Percentiles rank a stretch among this genome's conserved stretches.
phyloP scores from a whole-genome alignment of 202 grass and related monocot genomes.

The Schoenoplectus triqueter region DNA sequence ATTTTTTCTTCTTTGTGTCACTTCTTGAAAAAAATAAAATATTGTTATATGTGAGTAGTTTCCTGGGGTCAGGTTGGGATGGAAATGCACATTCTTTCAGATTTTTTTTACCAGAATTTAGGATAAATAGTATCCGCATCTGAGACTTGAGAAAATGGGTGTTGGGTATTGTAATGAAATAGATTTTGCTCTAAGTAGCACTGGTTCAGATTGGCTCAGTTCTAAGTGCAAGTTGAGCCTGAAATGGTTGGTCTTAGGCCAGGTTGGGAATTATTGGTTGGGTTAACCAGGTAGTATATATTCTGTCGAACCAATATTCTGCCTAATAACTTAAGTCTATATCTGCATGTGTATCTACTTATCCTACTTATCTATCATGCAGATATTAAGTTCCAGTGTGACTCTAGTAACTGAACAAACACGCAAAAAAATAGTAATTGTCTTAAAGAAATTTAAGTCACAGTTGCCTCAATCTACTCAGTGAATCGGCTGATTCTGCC shows the following conservation, averaged over 20 bases:
- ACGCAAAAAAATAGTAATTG: background rate
- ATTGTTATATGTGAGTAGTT: background rate
- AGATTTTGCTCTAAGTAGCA: background rate
- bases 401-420: conserved; percentile 19
- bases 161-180: background rate
- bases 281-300: background rate
- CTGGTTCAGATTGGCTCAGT: background rate
- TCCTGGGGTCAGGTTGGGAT: conserved; percentile 9
- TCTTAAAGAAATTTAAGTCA: background rate
- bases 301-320: conserved; percentile 10
- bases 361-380: conserved; percentile 14
- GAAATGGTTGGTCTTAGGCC: conserved; percentile 2
- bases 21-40: background rate
- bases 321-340: background rate
- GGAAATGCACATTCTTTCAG: background rate
- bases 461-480: background rate
- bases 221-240: conserved; percentile 17
- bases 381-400: conserved; percentile 8
- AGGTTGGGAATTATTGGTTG: background rate
- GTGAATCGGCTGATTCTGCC: background rate
- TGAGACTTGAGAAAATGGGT: no score
- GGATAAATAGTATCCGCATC: background rate
- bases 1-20: background rate
- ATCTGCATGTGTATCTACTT: background rate
- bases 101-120: background rate